Evolutionary conservation across 441 rosid species (phyloP).

Genomic region (Adansonia gregorii): DNA sequence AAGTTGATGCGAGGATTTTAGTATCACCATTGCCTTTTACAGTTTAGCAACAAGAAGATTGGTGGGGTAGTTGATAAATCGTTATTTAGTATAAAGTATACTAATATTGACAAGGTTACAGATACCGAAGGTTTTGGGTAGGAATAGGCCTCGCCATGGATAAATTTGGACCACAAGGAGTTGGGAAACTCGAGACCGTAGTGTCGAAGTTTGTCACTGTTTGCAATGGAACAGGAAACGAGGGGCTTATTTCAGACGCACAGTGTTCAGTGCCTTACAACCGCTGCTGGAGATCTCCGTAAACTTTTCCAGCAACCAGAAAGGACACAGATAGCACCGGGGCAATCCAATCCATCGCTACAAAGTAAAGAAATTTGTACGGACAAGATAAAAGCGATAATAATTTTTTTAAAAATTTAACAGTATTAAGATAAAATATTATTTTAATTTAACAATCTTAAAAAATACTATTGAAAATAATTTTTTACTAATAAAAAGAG

Average conservation of each 20-base stretch:
- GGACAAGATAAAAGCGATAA: too few relatives aligned
- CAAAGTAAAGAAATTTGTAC: too few relatives aligned
- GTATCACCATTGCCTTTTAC: slow-evolving; percentile 67
- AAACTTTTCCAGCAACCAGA: too few relatives aligned
- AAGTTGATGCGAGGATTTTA: slow-evolving; percentile 62
- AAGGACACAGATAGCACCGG: too few relatives aligned
- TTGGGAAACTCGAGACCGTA: slow-evolving; percentile 54
- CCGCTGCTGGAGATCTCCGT: slow-evolving; percentile 48
- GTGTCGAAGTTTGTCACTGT: slow-evolving; percentile 56
- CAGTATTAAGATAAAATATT: too few relatives aligned
- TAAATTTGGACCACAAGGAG: slow-evolving; percentile 50
- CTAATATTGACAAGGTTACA: slow-evolving; percentile 53
- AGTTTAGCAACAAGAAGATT: slow-evolving; percentile 44
- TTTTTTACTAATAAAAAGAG: too few relatives aligned
- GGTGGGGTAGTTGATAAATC: slow-evolving; percentile 55
- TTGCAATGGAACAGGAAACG: slow-evolving; percentile 64
- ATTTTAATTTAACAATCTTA: too few relatives aligned
- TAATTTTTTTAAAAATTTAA: too few relatives aligned
- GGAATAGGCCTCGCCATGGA: slow-evolving; percentile 49
- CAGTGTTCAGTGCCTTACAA: slow-evolving; percentile 72
- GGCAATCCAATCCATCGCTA: too few relatives aligned
- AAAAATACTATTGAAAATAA: too few relatives aligned
- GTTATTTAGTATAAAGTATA: slow-evolving; percentile 44
- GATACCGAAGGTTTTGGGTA: slow-evolving; percentile 48
- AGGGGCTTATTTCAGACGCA: slow-evolving; percentile 51